These are phyloP conservation scores for Mortierella hygrophila DNA, from an alignment of 192 early-diverging fungal species.

Conservation along the genomic window DNA sequence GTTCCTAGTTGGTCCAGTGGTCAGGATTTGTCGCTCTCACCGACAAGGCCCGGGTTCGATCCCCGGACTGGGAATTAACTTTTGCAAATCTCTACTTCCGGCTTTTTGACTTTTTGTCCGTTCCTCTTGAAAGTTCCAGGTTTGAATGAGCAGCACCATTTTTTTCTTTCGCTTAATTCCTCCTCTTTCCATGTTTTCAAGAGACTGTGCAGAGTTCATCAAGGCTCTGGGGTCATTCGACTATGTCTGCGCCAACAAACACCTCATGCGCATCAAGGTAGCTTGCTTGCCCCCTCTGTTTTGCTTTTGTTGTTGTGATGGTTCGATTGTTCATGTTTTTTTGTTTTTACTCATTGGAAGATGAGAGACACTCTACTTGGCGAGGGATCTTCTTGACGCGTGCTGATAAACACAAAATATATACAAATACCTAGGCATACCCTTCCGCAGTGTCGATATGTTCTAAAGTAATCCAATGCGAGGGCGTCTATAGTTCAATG, in stretches of 20 bases:
- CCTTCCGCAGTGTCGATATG: conserved; percentile 42
- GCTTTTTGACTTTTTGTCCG: neutral
- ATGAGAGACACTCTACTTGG: neutral
- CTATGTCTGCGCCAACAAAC: conserved; percentile 61
- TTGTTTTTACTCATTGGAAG: neutral
- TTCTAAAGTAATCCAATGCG: conserved; percentile 43
- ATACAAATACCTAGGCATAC: conserved; percentile 16
- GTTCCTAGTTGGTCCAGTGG: conserved; percentile 58
- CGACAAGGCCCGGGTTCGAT: conserved; percentile 61
- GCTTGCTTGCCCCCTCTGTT: neutral
- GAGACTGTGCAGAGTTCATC: conserved; percentile 47
- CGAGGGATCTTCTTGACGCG: neutral
- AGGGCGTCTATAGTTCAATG: conserved; percentile 43
- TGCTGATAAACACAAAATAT: neutral
- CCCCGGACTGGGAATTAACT: conserved; percentile 56
- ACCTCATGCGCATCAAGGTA: conserved; percentile 58
- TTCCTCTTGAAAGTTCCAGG: too few species aligned
- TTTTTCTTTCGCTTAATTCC: neutral
- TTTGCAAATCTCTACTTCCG: neutral
- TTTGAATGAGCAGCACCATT: neutral
- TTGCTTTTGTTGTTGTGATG: neutral
- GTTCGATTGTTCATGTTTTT: neutral
- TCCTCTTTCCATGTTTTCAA: conserved; percentile 29
- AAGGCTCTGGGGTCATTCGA: conserved; percentile 65
- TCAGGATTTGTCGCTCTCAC: conserved; percentile 61